Evolutionary conservation across 1,139 yeast species (phyloP), one percentile per base, ranked within the genome.

Genomic region (Saccharomyces uvarum): DNA sequence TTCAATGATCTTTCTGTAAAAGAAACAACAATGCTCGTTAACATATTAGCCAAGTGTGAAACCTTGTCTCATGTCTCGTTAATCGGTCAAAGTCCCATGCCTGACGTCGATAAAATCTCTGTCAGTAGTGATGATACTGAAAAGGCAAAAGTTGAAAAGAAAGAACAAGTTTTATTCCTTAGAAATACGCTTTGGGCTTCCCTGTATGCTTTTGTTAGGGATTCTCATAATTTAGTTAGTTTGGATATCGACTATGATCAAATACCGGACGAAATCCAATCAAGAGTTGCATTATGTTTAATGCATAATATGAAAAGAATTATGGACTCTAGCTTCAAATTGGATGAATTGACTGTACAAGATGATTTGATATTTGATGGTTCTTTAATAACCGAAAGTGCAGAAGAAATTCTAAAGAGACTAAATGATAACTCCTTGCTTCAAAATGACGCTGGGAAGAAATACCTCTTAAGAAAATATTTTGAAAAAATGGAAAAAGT

Each of bases 291-390:
- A 0, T 80, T 87, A 57, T 86, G 86, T 65, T 76, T 91, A 64
- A 84, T 90, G 85, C 80, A 86, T 64, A 90, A 90, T 67, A 84
- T 90, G 86, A 91, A 88, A 64, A 74, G 71, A 51, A 75, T 77
- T 19, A 73, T 83, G 66, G 78, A 78, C 57, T 74, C 77, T 19
- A 78, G 75, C 51, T 62, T 67, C 61, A 69, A 65, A 52, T 59
- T 67, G 24, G 70, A 68, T 47, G 69, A 68, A 19, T 58, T 65
- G 38, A 53, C 67, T 4, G 60, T 71, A 0, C 74, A 74, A 54
- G 82, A 79, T 66, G 81, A 79, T 55, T 67, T 80, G 48, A 69
- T 79, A 50, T 78, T 78, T 63, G 83, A 78, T 65, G 83, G 82
- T n/a, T 73, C 81, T 0, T 65, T 80, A 54, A 69, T 83, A 53